Base-by-base conservation (phyloP, 2,329 filamentous ascomycete genomes). In the Paramyrothecium roridum region DNA sequence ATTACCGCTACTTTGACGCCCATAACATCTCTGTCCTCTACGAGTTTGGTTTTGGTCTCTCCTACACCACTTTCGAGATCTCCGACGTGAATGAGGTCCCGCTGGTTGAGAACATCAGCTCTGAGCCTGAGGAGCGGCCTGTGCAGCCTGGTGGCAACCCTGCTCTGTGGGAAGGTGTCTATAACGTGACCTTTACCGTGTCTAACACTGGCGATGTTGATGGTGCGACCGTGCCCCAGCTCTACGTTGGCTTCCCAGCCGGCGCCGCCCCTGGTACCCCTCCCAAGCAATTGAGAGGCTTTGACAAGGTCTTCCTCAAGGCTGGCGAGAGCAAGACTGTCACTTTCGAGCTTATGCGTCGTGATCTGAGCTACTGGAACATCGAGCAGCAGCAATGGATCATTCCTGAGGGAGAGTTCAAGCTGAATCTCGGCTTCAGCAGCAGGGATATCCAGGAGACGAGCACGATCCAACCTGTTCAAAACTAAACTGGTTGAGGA, bases 21-120 rank as follows among this genome's bases (percentile, higher is more conserved):
- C 70, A 80, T 54, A 77, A 82, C 67, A 82, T 85, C 57, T 75
- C 75, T 2, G 83, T 85, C 2, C 78, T 80, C 54, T 88, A 84
- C 70, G 84, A 87, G 63, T 89, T 89, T 61, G 86, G 86, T 26
- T 86, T 81, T 63, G 89, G 89, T 1, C 78, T 91, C 1, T 86
- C 82, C 1, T 90, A 89, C 72, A 87, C 87, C 16, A 82, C 76
- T 13, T 88, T 87, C 65, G 72, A 76, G 43, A 77, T 83, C 59
- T 76, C 78, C 13, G 52, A 65, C 57, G 62, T 69, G 33, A 54
- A 55, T 19, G 62, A 63, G 21, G 62, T 59, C 53, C 55, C 60
- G 43, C 55, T 59, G 19, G 56, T 49, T 13, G 56, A 63, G 19
- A 57, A 53, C 50, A 61, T 73, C 55, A 64, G 67, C 20, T 59